A percentile compares a stretch with the other conserved stretches of the same genome.
phyloP scores from a whole-genome alignment of 495 filamentous ascomycete species.

The Penicillium robsamsonii region DNA sequence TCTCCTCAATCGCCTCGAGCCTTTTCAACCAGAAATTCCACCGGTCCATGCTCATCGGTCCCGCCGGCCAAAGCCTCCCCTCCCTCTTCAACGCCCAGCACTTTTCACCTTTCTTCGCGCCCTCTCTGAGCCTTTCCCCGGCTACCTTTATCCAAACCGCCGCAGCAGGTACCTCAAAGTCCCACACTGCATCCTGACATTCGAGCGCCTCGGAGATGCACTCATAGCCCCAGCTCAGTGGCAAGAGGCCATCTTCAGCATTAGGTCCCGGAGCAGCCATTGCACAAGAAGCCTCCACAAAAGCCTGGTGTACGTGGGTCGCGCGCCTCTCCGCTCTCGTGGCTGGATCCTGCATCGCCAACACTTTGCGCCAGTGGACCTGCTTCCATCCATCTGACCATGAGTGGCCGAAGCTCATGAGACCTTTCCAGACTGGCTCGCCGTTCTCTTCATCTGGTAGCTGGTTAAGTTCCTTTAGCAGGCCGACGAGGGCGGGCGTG shows the following conservation, averaged over 20 bases:
- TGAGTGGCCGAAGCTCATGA: slow-evolving; percentile 4
- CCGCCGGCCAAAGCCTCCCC: slow-evolving; percentile 12
- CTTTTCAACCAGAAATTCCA: slow-evolving; percentile 11
- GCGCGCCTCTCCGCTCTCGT: slow-evolving; percentile 8
- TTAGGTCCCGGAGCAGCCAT: slow-evolving; percentile 10
- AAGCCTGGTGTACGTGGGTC: slow-evolving; percentile 9
- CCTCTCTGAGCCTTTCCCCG: slow-evolving; percentile 9
- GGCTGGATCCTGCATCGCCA: slow-evolving; percentile 9
- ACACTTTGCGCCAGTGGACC: slow-evolving; percentile 8
- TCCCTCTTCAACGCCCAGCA: slow-evolving; percentile 12
- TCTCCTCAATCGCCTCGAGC: slow-evolving; percentile 9
- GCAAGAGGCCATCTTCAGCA: slow-evolving; percentile 11
- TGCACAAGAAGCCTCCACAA: slow-evolving; percentile 11
- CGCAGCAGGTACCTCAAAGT: slow-evolving; percentile 14
- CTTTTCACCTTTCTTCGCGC: slow-evolving; percentile 11
- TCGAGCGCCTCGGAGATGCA: slow-evolving; percentile 10
- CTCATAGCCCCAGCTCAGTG: slow-evolving; percentile 12
- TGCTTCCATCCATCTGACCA: slow-evolving; percentile 14
- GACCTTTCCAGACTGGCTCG: slow-evolving; percentile 6
- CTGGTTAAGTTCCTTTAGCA: slow-evolving; percentile 4
- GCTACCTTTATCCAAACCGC: slow-evolving; percentile 11
- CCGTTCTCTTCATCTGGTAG: slow-evolving; percentile 10
- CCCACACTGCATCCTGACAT: slow-evolving; percentile 12
- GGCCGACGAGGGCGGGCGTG: slow-evolving; percentile 7
- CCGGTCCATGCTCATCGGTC: slow-evolving; percentile 12